phyloP scores from a whole-genome alignment of 306 rosid species.

The Crotalaria pallida region DNA sequence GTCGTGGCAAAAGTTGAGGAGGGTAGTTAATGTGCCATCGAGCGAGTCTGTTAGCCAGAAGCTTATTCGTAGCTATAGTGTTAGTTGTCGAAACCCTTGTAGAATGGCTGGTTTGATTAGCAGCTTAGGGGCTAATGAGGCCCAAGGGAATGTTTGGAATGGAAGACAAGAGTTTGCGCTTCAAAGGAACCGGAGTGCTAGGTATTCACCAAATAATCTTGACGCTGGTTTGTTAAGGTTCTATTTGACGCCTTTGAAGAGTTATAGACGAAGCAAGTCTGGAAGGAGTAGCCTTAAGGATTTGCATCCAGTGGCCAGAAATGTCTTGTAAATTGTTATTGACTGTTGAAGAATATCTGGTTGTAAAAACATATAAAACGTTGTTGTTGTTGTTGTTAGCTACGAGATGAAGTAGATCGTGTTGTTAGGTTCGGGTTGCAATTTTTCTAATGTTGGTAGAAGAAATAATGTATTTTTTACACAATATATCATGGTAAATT shows the following conservation, averaged over 20 bases:
- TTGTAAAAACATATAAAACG: slow-evolving; percentile 54
- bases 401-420: slow-evolving; percentile 24
- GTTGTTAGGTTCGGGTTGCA: slow-evolving; percentile 26
- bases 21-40: slow-evolving; percentile 48
- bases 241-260: slow-evolving; percentile 70
- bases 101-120: slow-evolving; percentile 37
- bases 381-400: slow-evolving; percentile 31
- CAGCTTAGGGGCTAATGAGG: slow-evolving; percentile 27
- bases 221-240: slow-evolving; percentile 74
- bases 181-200: slow-evolving; percentile 62
- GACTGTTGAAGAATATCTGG: slow-evolving; percentile 27
- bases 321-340: slow-evolving; percentile 41
- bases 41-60: slow-evolving; percentile 60
- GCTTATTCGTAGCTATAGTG: slow-evolving; percentile 70
- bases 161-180: slow-evolving; percentile 45
- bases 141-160: slow-evolving; percentile 37
- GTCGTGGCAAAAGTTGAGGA: slow-evolving; percentile 52
- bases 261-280: slow-evolving; percentile 61
- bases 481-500: background rate
- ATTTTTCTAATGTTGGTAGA: slow-evolving; percentile 28
- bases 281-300: slow-evolving; percentile 47
- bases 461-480: slow-evolving; percentile 18
- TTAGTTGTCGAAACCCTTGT: slow-evolving; percentile 50
- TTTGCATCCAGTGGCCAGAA: slow-evolving; percentile 42
- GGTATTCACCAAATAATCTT: slow-evolving; percentile 55